Percentiles rank a stretch among this genome's conserved stretches.
Conservation (phyloP, 2,329 filamentous ascomycete genomes). For the Davidsoniella neocaledoniae region DNA sequence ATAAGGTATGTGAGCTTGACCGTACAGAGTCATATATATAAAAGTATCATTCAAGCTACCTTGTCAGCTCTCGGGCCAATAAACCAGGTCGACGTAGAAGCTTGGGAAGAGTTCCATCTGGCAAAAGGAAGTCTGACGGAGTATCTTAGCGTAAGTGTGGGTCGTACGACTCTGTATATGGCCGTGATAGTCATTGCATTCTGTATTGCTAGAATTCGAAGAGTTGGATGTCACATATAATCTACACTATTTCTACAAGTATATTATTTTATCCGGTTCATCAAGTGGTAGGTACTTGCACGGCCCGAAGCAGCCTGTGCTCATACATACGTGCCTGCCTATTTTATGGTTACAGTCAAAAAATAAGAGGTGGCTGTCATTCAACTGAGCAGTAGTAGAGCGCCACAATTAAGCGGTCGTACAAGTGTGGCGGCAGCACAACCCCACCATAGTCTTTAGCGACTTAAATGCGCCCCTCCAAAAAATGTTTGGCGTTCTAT, state of each 20-base stretch:
- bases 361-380: neutral
- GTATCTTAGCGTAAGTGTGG: neutral
- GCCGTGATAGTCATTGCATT: neutral
- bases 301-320: too few species aligned
- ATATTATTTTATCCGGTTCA: too few species aligned
- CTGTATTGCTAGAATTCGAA: too few species aligned
- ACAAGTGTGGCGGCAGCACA: neutral
- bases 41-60: neutral
- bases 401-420: neutral
- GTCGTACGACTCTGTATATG: neutral
- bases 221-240: too few species aligned
- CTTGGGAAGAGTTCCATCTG: conserved; percentile 3
- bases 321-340: too few species aligned
- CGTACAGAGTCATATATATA: neutral
- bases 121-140: neutral
- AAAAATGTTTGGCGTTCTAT: neutral
- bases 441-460: too few species aligned
- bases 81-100: neutral
- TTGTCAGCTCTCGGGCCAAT: neutral
- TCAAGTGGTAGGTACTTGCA: too few species aligned
- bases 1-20: neutral
- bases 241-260: too few species aligned
- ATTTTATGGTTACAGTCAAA: neutral
- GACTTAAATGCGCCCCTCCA: neutral
- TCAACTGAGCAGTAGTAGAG: neutral